Evolutionary conservation across 176 grass and related monocot species (phyloP), one percentile per base, ranked within the genome.

Genomic region (Urochloa ruziziensis): DNA sequence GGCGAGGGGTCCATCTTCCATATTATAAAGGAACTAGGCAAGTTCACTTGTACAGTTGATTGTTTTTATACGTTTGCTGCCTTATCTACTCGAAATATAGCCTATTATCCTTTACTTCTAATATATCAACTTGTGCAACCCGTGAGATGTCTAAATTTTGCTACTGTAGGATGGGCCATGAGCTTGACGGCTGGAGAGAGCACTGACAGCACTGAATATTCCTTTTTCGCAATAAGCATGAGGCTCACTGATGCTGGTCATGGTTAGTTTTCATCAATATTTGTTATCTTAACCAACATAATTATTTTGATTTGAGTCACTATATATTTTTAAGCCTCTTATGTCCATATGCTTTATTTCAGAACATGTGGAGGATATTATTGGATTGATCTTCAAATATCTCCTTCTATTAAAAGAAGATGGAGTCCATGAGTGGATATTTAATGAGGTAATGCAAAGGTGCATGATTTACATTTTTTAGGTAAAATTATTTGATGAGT

Each of bases 1-100:
- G 93, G 93, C 62, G 87, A 95, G 83, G 93, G 93, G 40, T 98
- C 96, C 79, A 88, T 98, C 75, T 98, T 95, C 89, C 89, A 90
- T 84, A 80, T 87, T 78, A 91, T 94, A 85, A 98, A 98, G 75
- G 89, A 98, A 89, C 84, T 98, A 90, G 92, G 96, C 64, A 93
- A 89, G 52, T 87, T 85, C 10, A 67, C n/a, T 70, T 82, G 5
- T 48, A 64, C 66, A 59, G 3, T 90, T 78, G 32, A 82, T 72
- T 82, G 53, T 12, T 69, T 40, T 46, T 62, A 46, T 62, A 63
- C 63, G 65, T 78, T 90, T 54, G 10, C 13, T 39, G 0, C 11
- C 56, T 78, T 86, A 78, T 65, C 56, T 72, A 52, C 17, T 56
- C 24, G 35, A 68, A 52, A 72, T 44, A 27, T 78, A 47, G n/a